These are phyloP conservation scores for Candida namnaoensis DNA, from an alignment of 805 yeast genomes.

Conservation along the genomic window DNA sequence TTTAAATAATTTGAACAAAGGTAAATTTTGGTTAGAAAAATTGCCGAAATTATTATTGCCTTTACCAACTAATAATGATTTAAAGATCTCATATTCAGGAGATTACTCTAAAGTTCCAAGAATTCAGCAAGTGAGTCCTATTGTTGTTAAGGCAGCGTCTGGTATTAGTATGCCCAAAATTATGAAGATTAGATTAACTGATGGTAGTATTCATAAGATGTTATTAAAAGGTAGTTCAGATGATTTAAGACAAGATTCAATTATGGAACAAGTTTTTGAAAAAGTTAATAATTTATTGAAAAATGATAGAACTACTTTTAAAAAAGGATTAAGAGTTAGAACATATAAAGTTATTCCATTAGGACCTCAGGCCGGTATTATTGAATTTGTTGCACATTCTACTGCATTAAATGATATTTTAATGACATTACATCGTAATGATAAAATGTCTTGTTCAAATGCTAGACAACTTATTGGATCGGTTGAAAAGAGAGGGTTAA, in stretches of 20 bases:
- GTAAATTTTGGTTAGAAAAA: conserved; percentile 48
- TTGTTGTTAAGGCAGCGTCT: conserved; percentile 56
- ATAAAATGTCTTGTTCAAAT: conserved; percentile 36
- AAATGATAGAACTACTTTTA: conserved; percentile 45
- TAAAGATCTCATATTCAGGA: conserved; percentile 31
- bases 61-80: conserved; percentile 52
- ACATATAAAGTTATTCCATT: conserved; percentile 88
- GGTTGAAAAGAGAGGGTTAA: conserved; percentile 35
- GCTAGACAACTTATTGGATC: conserved; percentile 62
- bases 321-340: conserved; percentile 52
- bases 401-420: conserved; percentile 62
- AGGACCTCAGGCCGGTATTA: conserved; percentile 80
- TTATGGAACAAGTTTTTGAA: conserved; percentile 94
- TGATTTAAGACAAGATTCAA: conserved; percentile 90
- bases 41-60: conserved; percentile 46
- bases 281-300: conserved; percentile 67
- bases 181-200: conserved; percentile 39
- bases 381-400: conserved; percentile 83
- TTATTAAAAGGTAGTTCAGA: conserved; percentile 82
- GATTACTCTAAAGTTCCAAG: conserved; percentile 38
- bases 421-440: conserved; percentile 51
- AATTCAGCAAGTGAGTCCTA: conserved; percentile 35
- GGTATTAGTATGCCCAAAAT: conserved; percentile 91
- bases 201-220: conserved; percentile 52
- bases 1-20: conserved; percentile 26